phyloP scores from a whole-genome alignment of 2,329 filamentous ascomycete genomes.

The Colletotrichum sp. region DNA sequence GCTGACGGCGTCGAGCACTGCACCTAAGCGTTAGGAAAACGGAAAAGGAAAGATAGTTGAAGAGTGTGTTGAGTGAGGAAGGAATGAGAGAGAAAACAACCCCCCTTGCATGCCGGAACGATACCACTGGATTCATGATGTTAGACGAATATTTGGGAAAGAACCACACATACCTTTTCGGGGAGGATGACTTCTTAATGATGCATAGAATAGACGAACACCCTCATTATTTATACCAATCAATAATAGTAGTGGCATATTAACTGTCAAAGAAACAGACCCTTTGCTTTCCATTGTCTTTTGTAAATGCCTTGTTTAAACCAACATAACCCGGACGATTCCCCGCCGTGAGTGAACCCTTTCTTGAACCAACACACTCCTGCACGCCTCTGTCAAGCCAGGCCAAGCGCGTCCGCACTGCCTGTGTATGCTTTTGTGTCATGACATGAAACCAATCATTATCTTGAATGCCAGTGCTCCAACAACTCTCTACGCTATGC shows the following conservation, averaged over 20 bases:
- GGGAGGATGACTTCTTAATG: conserved; percentile 8
- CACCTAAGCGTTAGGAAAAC: background rate
- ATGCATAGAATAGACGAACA: conserved; percentile 7
- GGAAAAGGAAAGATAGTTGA: background rate
- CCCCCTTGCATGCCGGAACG: conserved; percentile 2
- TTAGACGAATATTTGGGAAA: background rate
- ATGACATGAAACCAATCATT: conserved; percentile 9
- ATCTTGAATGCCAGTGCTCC: background rate
- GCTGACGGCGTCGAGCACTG: conserved; percentile 40
- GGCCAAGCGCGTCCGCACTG: background rate
- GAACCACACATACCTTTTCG: background rate
- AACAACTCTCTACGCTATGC: conserved; percentile 1
- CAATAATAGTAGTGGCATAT: conserved; percentile 10
- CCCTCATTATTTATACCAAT: conserved; percentile 1
- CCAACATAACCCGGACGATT: background rate
- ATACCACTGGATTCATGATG: conserved; percentile 4
- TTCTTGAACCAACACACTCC: background rate
- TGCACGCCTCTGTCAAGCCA: background rate
- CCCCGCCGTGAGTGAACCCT: background rate
- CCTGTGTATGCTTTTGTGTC: background rate
- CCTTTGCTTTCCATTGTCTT: background rate
- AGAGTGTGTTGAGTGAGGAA: background rate
- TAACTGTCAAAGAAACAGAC: conserved; percentile 1
- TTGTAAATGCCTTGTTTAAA: background rate
- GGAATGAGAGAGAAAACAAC: background rate